Evolutionary conservation across 164 flowering plant species (phyloP).

Genomic region (Vitis riparia): DNA sequence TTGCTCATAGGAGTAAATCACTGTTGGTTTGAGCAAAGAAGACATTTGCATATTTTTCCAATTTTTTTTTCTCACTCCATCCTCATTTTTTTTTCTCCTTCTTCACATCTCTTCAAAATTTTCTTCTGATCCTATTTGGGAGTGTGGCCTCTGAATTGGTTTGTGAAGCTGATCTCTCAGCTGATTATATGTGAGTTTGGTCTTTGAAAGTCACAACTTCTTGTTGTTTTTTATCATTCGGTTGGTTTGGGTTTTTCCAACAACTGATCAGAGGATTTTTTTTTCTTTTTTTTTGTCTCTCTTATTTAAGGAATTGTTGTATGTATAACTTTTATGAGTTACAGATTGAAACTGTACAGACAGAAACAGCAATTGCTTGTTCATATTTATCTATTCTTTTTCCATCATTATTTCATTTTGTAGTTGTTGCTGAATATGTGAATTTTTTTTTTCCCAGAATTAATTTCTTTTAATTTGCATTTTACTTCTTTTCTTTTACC

Average conservation of each 20-base stretch:
- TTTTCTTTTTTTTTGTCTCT: neutral
- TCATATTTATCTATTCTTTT: neutral
- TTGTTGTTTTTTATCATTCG: neutral
- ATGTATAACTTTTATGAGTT: neutral
- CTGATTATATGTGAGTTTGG: too few species aligned
- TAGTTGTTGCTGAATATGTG: neutral
- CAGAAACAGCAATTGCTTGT: neutral
- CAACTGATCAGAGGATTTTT: neutral
- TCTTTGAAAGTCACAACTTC: too few species aligned
- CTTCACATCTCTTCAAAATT: neutral
- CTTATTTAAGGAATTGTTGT: too few species aligned
- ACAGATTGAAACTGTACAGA: slow-evolving; percentile 10
- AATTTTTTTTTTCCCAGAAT: too few species aligned
- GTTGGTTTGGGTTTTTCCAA: slow-evolving; percentile 6
- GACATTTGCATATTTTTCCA: neutral
- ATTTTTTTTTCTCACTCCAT: neutral
- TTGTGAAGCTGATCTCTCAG: neutral
- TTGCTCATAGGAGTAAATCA: slow-evolving; percentile 4
- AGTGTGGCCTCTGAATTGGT: slow-evolving; percentile 4
- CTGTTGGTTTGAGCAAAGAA: slow-evolving; percentile 37
- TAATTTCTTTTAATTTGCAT: too few species aligned
- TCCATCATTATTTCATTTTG: neutral
- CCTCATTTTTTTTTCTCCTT: neutral
- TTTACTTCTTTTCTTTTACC: too few species aligned
- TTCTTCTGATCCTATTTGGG: neutral